Conservation (phyloP, 2,329 filamentous ascomycete genomes). For the Neospermospora avenae region DNA sequence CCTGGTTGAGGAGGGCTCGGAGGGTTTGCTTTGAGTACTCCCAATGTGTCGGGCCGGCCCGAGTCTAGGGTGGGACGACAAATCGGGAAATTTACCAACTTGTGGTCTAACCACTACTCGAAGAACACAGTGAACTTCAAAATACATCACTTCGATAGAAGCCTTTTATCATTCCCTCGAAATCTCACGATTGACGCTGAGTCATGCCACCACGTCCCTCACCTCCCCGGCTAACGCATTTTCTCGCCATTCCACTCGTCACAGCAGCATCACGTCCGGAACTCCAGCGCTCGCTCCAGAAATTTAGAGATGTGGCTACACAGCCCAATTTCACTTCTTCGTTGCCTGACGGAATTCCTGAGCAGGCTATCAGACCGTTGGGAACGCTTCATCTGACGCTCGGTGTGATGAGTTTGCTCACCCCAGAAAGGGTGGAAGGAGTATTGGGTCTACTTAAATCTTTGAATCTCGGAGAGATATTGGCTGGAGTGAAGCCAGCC, state of each 20-base stretch:
- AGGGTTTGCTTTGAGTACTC: neutral
- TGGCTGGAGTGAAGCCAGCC: slow-evolving; percentile 41
- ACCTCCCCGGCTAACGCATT: slow-evolving; percentile 60
- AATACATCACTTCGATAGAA: neutral
- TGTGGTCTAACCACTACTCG: neutral
- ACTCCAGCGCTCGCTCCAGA: slow-evolving; percentile 57
- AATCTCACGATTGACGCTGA: neutral
- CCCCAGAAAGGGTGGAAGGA: slow-evolving; percentile 44
- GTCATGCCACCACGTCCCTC: slow-evolving; percentile 14
- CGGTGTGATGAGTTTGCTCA: slow-evolving; percentile 74
- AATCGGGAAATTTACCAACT: neutral
- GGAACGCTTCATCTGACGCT: slow-evolving; percentile 84
- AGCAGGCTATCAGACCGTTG: slow-evolving; percentile 67
- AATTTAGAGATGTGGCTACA: slow-evolving; percentile 48
- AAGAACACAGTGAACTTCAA: neutral
- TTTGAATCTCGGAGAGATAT: slow-evolving; percentile 41
- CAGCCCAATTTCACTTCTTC: slow-evolving; percentile 31
- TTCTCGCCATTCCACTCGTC: slow-evolving; percentile 71
- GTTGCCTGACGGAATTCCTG: slow-evolving; percentile 50
- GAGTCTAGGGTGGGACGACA: neutral
- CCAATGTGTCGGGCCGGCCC: neutral
- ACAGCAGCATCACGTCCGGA: slow-evolving; percentile 58
- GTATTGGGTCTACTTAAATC: slow-evolving; percentile 44
- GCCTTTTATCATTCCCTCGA: neutral
- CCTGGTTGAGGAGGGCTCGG: neutral